Evolutionary conservation across 345 rosid species (phyloP).

Genomic region (Aquilaria yunnanensis): DNA sequence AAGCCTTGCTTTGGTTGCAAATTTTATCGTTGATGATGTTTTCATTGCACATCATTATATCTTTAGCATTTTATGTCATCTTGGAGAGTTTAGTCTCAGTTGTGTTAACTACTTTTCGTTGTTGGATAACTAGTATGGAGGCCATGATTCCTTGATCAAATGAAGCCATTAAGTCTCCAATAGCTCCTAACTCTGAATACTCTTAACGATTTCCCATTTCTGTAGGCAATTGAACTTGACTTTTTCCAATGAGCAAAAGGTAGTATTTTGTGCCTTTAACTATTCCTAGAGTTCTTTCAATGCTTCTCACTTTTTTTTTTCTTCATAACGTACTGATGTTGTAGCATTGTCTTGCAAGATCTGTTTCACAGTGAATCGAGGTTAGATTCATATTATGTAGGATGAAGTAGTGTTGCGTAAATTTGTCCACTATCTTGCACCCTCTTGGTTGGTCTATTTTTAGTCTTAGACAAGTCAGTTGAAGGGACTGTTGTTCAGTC

Average conservation of each 20-base stretch:
- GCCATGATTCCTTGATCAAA: background rate
- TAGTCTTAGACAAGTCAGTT: constrained; percentile 12
- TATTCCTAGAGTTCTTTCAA: constrained; percentile 1
- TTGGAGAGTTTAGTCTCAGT: background rate
- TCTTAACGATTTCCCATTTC: constrained; percentile 17
- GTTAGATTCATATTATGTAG: constrained; percentile 11
- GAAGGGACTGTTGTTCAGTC: constrained; percentile 15
- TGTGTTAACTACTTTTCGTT: background rate
- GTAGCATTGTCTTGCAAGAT: constrained; percentile 8
- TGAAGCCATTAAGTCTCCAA: constrained; percentile 42
- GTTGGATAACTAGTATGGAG: constrained; percentile 40
- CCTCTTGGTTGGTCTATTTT: background rate
- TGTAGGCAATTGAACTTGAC: constrained; percentile 6
- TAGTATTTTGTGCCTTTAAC: constrained; percentile 13
- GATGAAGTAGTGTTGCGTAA: background rate
- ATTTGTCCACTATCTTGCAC: background rate
- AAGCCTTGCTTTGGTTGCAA: too few relatives aligned
- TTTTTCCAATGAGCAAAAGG: constrained; percentile 19
- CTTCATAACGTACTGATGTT: constrained; percentile 11
- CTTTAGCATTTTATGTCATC: background rate
- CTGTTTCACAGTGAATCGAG: background rate
- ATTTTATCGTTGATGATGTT: too few relatives aligned
- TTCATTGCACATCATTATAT: too few relatives aligned
- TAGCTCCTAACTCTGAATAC: constrained; percentile 32
- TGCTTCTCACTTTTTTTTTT: constrained; percentile 14